phyloP scores from a whole-genome alignment of 2,329 filamentous ascomycete genomes.

The Neofusicoccum cordaticola region DNA sequence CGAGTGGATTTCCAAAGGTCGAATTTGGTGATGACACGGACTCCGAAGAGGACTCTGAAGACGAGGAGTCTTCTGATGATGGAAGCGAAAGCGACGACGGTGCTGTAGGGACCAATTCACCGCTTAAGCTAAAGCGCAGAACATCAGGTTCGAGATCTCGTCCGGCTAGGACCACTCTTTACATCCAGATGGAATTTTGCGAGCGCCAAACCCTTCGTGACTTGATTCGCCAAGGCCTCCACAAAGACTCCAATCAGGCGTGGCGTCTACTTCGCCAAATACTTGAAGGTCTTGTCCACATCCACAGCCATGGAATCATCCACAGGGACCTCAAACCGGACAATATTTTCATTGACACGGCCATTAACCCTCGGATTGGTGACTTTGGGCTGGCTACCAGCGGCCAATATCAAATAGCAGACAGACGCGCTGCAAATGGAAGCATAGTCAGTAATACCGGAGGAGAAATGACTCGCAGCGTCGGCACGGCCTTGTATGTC shows the following conservation, averaged over 20 bases:
- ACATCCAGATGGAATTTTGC: slow-evolving; percentile 99
- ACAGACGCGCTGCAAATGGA: slow-evolving; percentile 45
- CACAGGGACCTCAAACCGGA: slow-evolving; percentile 96
- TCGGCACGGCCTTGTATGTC: slow-evolving; percentile 84
- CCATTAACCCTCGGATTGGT: slow-evolving; percentile 89
- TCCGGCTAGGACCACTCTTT: slow-evolving; percentile 70
- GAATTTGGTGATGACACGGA: slow-evolving; percentile 66
- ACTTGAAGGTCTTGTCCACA: slow-evolving; percentile 82
- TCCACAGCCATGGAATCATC: slow-evolving; percentile 87
- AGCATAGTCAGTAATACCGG: slow-evolving; percentile 29
- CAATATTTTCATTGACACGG: slow-evolving; percentile 92
- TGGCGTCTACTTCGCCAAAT: slow-evolving; percentile 93
- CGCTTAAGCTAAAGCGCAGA: slow-evolving; percentile 35
- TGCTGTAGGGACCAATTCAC: slow-evolving; percentile 32
- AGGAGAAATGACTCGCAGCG: slow-evolving; percentile 65
- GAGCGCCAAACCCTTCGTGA: slow-evolving; percentile 90
- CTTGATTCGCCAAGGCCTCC: slow-evolving; percentile 73
- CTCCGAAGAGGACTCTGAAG: slow-evolving; percentile 34
- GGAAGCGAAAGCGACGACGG: slow-evolving; percentile 46
- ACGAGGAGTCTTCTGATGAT: slow-evolving; percentile 33
- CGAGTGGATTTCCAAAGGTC: slow-evolving; percentile 71
- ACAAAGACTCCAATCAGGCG: slow-evolving; percentile 70
- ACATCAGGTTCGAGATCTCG: slow-evolving; percentile 46
- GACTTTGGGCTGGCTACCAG: slow-evolving; percentile 95
- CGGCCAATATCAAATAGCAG: slow-evolving; percentile 66